Evolutionary conservation across 345 rosid species (phyloP), one percentile per base, ranked within the genome.

Genomic region (Jatropha curcas): DNA sequence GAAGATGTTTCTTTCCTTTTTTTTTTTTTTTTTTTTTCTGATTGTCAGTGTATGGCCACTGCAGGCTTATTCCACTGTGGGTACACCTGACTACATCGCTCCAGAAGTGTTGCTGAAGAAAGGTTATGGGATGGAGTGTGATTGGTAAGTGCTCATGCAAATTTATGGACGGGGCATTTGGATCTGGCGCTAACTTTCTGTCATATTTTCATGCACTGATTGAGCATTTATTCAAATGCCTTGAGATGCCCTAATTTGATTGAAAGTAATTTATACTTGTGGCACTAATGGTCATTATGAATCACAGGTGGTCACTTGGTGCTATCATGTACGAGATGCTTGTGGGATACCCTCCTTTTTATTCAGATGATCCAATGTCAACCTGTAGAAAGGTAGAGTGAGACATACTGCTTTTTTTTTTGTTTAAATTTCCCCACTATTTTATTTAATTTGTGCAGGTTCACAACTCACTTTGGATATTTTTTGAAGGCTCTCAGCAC

Each of bases 91-190:
- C 78, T 92, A 92, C 79, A 94, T 94, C 64, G 98, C 98, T 71
- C 98, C 98, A 45, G 99, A 92, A 84, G 97, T 92, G 45, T 81
- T 94, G 12, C 71, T 94, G 82, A 94, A 94, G 90, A 94, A 92
- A 89, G 98, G 98, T 50, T 94, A 94, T 80, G 98, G 82, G 58
- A 85, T 94, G 97, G 99, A 94, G 82, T 94, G 99, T 79, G 98
- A 92, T 73, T 92, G 98, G 98, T 92, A 72, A 82, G 93, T 82
- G 55, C 30, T 79, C 57, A 39, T 77, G 65, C 52, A 41, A 70
- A 58, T 31, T 50, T 51, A 22, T 28, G 43, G 39, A 63, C 25
- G 34, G 11, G 39, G 24, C 45, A 48, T 59, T 9, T 61, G 24
- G 55, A 73, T 56, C 57, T 64, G 46, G 59, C 35, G n/a, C 60